Evolutionary conservation across 345 rosid genomes (phyloP), one percentile per base, ranked within the genome.

Genomic region (Orychophragmus violaceus): DNA sequence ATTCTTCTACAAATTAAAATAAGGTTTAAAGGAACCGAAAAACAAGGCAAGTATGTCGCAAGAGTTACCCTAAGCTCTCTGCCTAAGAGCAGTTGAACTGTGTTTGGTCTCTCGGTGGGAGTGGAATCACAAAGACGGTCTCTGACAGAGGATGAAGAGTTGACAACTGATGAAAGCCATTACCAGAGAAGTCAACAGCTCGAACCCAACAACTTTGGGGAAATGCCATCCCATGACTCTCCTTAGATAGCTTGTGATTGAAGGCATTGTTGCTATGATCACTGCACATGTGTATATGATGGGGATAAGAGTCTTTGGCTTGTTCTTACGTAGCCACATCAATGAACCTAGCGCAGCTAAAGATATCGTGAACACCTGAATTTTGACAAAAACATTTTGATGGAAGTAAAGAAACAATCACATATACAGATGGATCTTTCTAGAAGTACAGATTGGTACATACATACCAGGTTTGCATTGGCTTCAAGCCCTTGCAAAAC

Each of bases 271-370:
- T 5, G 99, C 92, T 12, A 94, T 87, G 69, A 90, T 85, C 50
- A 85, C 85, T 1, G 97, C 97, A 70, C 95, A 94, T 1, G 80
- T 75, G 78, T 94, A 94, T 54, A 94, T 87, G 68, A 90, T 80
- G 13, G 97, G 97, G 75, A 94, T 82, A 79, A 90, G 74, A 4
- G 89, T 79, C 83, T 79, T 94, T 6, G 99, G 97, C 51, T 94
- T 94, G 85, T 88, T 94, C 74, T 90, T 90, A 62, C 98, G 84
- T 44, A 93, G 91, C 97, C 98, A 92, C 87, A 92, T 93, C 80
- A 93, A 75, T 14, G 98, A 93, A 63, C 97, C 98, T 78, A 90
- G 78, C 3, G 98, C 98, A 33, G 97, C 96, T 60, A 93, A 84
- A 30, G 98, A 93, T 77, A 93, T 82, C 13, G 90, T 83, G 59